These are phyloP conservation scores for Purpureocillium takamizusanense DNA, from an alignment of 2,329 filamentous ascomycete species.

Conservation along the genomic window DNA sequence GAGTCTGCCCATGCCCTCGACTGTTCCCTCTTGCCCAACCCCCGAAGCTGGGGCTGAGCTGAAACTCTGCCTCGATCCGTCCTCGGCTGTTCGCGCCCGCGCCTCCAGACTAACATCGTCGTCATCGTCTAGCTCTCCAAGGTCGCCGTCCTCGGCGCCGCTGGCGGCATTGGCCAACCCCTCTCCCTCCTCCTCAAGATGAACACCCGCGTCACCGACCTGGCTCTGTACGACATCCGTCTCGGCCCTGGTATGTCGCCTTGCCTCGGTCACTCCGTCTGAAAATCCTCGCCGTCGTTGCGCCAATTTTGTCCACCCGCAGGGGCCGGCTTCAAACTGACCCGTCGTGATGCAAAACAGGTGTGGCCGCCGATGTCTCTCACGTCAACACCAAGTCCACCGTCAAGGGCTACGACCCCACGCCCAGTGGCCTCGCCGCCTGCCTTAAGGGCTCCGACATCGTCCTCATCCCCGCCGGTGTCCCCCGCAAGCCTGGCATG, in stretches of 20 bases:
- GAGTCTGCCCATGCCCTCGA: conserved; percentile 23
- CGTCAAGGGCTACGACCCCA: conserved; percentile 83
- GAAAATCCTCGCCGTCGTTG: neutral
- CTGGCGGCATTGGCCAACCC: conserved; percentile 96
- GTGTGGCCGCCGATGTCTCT: conserved; percentile 95
- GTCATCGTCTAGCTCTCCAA: conserved; percentile 67
- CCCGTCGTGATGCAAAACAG: conserved; percentile 33
- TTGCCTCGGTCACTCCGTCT: neutral
- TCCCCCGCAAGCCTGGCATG: conserved; percentile 99
- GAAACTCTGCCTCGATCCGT: too few relatives aligned
- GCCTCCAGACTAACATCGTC: conserved; percentile 1
- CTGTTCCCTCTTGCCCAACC: neutral
- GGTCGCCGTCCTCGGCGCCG: conserved; percentile 93
- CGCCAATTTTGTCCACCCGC: conserved; percentile 6
- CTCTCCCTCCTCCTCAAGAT: conserved; percentile 97
- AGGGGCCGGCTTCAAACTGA: neutral
- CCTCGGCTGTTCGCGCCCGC: neutral
- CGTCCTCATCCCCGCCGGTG: conserved; percentile 95
- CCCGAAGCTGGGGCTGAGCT: neutral
- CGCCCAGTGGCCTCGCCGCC: conserved; percentile 62
- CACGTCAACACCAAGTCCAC: conserved; percentile 99
- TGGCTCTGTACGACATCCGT: conserved; percentile 96
- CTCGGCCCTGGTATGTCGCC: conserved; percentile 71
- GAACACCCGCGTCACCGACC: conserved; percentile 87
- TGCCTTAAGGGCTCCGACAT: conserved; percentile 84